Conservation (phyloP, 73 alveolate species). For the Paraurostyla sp. region DNA sequence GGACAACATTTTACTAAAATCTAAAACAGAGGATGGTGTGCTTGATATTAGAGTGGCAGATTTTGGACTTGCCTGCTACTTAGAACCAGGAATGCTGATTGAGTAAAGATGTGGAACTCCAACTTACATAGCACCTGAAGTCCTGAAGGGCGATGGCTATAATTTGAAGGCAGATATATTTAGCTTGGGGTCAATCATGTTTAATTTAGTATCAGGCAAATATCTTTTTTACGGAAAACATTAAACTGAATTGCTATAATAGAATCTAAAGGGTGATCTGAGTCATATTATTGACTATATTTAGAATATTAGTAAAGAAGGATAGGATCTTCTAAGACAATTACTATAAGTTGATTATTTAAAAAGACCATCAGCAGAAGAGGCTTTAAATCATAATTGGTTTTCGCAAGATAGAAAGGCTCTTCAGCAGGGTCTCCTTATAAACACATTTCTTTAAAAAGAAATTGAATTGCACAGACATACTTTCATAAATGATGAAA, state of each 20-base stretch:
- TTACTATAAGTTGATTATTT: background rate
- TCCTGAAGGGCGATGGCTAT: conserved; percentile 46
- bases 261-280: background rate
- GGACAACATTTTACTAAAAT: conserved; percentile 62
- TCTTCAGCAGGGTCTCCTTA: background rate
- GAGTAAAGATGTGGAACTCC: conserved; percentile 74
- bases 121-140: conserved; percentile 77
- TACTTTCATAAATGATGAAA: no score
- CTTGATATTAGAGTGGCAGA: conserved; percentile 72
- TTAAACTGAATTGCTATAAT: background rate
- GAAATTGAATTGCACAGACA: no score
- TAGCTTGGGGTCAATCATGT: conserved; percentile 47
- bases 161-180: conserved; percentile 43
- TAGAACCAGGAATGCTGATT: background rate
- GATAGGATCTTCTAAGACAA: background rate
- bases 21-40: conserved; percentile 52
- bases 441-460: background rate
- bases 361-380: conserved; percentile 29
- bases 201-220: conserved; percentile 31
- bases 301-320: background rate
- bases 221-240: conserved; percentile 34
- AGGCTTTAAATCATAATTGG: conserved; percentile 64
- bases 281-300: background rate
- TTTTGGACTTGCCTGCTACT: conserved; percentile 78
- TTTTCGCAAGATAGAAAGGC: background rate